These are phyloP conservation scores for Globisporangium irregulare DNA, from an alignment of 352 stramenopile genomes.

Conservation along the genomic window DNA sequence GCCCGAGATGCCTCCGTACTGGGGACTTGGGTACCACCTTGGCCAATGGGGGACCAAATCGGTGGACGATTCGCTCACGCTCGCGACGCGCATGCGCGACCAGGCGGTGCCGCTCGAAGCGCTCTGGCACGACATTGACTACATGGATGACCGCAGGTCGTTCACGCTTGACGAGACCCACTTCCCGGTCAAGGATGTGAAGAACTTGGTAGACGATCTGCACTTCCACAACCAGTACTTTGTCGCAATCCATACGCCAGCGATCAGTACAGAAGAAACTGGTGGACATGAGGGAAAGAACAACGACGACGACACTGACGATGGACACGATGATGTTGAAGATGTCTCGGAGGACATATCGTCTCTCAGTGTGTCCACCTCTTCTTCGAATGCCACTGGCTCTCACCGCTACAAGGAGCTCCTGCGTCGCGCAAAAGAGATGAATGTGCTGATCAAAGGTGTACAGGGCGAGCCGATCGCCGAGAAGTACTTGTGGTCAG, in stretches of 20 bases:
- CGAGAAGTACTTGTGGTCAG: slow-evolving; percentile 60
- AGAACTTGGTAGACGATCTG: slow-evolving; percentile 68
- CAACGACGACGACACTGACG: background rate
- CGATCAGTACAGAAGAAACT: slow-evolving; percentile 32
- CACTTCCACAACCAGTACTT: slow-evolving; percentile 83
- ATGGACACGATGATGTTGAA: background rate
- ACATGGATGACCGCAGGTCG: slow-evolving; percentile 45
- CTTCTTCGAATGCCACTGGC: background rate
- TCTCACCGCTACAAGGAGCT: slow-evolving; percentile 15
- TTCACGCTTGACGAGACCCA: slow-evolving; percentile 64
- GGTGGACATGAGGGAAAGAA: background rate
- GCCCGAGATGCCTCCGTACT: slow-evolving; percentile 79
- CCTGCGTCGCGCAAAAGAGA: slow-evolving; percentile 33
- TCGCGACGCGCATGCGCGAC: slow-evolving; percentile 35
- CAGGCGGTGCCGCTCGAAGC: slow-evolving; percentile 67
- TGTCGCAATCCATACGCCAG: slow-evolving; percentile 64
- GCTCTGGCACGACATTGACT: slow-evolving; percentile 76
- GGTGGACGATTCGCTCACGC: slow-evolving; percentile 29
- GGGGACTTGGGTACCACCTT: slow-evolving; percentile 83
- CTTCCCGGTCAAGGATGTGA: slow-evolving; percentile 42
- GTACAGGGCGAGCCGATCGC: slow-evolving; percentile 56
- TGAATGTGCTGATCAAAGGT: slow-evolving; percentile 81
- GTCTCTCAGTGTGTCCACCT: slow-evolving; percentile 1
- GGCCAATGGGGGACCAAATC: slow-evolving; percentile 41
- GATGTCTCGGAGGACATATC: background rate